phyloP scores from a whole-genome alignment of 371 early-diverging fungal species.

The Mortierella sp. region DNA sequence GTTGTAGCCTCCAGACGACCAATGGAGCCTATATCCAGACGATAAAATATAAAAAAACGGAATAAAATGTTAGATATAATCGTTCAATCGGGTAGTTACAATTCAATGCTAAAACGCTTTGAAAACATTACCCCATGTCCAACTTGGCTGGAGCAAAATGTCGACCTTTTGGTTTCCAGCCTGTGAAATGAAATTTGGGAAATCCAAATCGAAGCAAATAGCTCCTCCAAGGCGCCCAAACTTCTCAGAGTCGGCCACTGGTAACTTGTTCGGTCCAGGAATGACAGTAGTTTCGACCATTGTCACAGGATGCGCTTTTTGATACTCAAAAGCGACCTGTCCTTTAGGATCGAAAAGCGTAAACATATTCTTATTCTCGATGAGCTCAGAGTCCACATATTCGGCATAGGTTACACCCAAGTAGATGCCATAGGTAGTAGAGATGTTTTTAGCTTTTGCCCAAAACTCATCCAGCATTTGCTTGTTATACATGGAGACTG shows the following conservation, averaged over 20 bases:
- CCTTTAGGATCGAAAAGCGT: slow-evolving; percentile 63
- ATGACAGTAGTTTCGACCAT: slow-evolving; percentile 57
- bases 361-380: slow-evolving; percentile 59
- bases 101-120: too few species aligned
- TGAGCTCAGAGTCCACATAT: slow-evolving; percentile 29
- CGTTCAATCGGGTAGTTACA: too few species aligned
- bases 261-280: slow-evolving; percentile 61
- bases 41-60: neutral
- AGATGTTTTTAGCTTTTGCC: slow-evolving; percentile 48
- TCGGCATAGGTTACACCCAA: slow-evolving; percentile 60
- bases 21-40: slow-evolving; percentile 49
- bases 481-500: slow-evolving; percentile 28
- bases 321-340: slow-evolving; percentile 61
- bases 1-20: slow-evolving; percentile 63
- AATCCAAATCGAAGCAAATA: slow-evolving; percentile 70
- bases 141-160: slow-evolving; percentile 67
- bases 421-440: slow-evolving; percentile 58
- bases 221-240: slow-evolving; percentile 66
- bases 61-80: too few species aligned
- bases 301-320: slow-evolving; percentile 66
- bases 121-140: slow-evolving; percentile 64
- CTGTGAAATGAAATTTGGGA: slow-evolving; percentile 64
- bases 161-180: slow-evolving; percentile 62
- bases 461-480: slow-evolving; percentile 50
- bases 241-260: slow-evolving; percentile 60